Evolutionary conservation across 768 basidiomycete genomes (phyloP).

Genomic region (Cubamyces lactineus): DNA sequence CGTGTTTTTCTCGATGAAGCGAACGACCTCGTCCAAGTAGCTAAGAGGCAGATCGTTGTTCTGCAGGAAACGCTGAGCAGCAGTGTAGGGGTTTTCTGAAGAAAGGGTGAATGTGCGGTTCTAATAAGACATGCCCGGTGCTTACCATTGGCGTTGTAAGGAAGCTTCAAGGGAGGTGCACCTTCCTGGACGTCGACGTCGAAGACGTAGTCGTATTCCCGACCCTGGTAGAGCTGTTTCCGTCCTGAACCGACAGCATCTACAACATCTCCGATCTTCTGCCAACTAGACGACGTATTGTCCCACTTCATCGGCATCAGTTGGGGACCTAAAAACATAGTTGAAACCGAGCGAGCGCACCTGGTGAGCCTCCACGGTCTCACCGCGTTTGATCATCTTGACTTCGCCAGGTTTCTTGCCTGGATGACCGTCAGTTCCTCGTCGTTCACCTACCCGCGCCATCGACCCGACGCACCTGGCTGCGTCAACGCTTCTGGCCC

Average conservation of each 20-base stretch:
- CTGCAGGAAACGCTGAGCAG: slow-evolving; percentile 87
- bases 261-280: slow-evolving; percentile 94
- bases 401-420: slow-evolving; percentile 95
- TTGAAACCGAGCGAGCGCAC: slow-evolving; percentile 40
- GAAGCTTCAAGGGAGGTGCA: slow-evolving; percentile 88
- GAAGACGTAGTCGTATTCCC: slow-evolving; percentile 99
- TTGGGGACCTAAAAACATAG: not conserved
- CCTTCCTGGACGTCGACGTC: slow-evolving; percentile 97
- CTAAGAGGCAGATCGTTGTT: slow-evolving; percentile 79
- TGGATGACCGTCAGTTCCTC: slow-evolving; percentile 30
- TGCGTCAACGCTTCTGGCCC: slow-evolving; percentile 76
- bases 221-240: slow-evolving; percentile 90
- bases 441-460: not conserved
- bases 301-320: slow-evolving; percentile 69
- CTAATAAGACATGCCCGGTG: not conserved
- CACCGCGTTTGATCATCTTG: slow-evolving; percentile 84
- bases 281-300: slow-evolving; percentile 66
- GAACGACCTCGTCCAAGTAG: slow-evolving; percentile 89
- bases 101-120: not conserved
- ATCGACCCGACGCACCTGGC: slow-evolving; percentile 58
- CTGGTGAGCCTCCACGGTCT: slow-evolving; percentile 88
- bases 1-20: slow-evolving; percentile 93
- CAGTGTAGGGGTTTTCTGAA: slow-evolving; percentile 86
- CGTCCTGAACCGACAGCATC: slow-evolving; percentile 91
- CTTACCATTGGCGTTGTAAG: slow-evolving; percentile 87